Base-by-base conservation (phyloP, 306 rosid genomes). In the Pyrus pyrifolia region DNA sequence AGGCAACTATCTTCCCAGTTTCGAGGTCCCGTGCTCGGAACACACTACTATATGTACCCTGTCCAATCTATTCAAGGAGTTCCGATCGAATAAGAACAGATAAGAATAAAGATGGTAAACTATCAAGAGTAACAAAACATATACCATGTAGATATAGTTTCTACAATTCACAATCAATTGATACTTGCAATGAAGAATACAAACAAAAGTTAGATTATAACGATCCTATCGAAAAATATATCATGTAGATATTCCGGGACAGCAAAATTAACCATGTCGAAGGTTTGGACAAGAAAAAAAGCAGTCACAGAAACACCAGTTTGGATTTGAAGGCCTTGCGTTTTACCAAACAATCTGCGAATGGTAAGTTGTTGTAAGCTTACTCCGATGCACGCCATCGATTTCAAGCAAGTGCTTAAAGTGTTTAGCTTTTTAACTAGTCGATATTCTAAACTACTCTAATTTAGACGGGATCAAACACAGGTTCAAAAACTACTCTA, bases 21-120 rank as follows among this genome's bases (percentile, higher is more conserved):
- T 91, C 98, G 11, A 86, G 88, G 70, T 92, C 96, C 40, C 85
- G 89, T 1, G 99, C 99, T 86, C 97, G 85, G 66, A 95, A 95
- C 63, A 95, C 99, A 61, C 92, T 95, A 42, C 99, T 95, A 64
- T 95, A 96, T 3, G 99, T 96, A 21, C 99, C 99, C 89, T 96
- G 99, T 82, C 99, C 99, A 85, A 95, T 89, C 99, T 95, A 66
- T 62, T 74, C 77, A 68, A 19, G 25, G 51, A 83, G 6, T 64
- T 57, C 38, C 2, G 49, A 77, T 49, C 23, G 58, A 80, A 27
- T 45, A 38, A 40, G 19, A n/a, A 45, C 76, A 80, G 27, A 68
- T 73, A 62, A 82, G 64, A 80, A 40, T 8, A 52, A 10, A 80
- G 19, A 76, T 22, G 31, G 22, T 2, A 21, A 55, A 74, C 45